phyloP scores from a whole-genome alignment of 2,329 filamentous ascomycete species.

The Capronia epimyces region DNA sequence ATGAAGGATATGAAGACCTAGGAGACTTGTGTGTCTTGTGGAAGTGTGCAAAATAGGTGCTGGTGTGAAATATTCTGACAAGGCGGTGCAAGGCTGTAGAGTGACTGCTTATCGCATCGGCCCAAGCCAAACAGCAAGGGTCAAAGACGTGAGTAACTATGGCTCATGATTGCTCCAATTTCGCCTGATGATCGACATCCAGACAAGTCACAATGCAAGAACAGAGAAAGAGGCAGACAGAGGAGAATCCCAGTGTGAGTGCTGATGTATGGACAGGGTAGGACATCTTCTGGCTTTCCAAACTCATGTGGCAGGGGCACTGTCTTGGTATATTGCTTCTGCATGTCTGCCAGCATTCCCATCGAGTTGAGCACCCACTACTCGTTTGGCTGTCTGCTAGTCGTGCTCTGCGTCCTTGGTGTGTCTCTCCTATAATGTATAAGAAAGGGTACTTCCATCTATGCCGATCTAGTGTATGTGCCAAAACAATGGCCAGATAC shows the following conservation, averaged over 20 bases:
- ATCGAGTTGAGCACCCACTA: slow-evolving; percentile 7
- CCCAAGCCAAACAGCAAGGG: neutral
- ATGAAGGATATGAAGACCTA: neutral
- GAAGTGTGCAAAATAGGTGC: neutral
- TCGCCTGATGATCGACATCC: too few relatives aligned
- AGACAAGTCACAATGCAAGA: too few relatives aligned
- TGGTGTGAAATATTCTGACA: neutral
- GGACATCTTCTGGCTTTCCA: slow-evolving; percentile 24
- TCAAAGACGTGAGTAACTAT: neutral
- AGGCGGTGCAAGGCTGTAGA: slow-evolving; percentile 3
- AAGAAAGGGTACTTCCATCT: slow-evolving; percentile 45
- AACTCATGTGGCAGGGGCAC: slow-evolving; percentile 20
- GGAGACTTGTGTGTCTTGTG: neutral
- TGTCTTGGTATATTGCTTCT: slow-evolving; percentile 19
- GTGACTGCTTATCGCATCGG: neutral
- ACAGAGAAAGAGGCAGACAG: too few relatives aligned
- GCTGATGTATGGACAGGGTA: slow-evolving; percentile 1
- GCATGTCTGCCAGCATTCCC: slow-evolving; percentile 16
- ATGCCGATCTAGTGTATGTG: slow-evolving; percentile 46
- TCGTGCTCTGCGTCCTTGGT: slow-evolving; percentile 40
- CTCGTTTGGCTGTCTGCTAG: slow-evolving; percentile 12
- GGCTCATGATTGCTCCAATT: too few relatives aligned
- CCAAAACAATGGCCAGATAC: slow-evolving; percentile 49
- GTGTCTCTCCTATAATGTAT: slow-evolving; percentile 49
- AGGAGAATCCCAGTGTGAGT: neutral